phyloP scores from a whole-genome alignment of 495 filamentous ascomycete genomes.

The Trichoderma orchidacearum region DNA sequence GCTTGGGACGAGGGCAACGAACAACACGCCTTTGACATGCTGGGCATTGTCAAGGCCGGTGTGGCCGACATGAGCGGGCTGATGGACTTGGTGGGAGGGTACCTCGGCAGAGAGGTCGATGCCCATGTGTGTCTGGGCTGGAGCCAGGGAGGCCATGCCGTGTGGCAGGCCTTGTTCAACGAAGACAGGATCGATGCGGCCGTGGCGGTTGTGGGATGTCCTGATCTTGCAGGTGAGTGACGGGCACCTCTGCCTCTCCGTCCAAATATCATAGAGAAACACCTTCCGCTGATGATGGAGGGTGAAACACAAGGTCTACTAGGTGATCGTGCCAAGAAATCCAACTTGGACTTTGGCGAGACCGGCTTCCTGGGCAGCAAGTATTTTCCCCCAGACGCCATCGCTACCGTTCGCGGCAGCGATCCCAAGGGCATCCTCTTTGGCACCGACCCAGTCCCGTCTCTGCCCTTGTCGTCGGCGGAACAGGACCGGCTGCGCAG shows the following conservation, averaged over 20 bases:
- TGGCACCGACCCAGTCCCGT: conserved; percentile 27
- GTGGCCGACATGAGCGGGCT: conserved; percentile 53
- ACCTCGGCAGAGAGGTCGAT: conserved; percentile 52
- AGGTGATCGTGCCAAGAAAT: conserved; percentile 60
- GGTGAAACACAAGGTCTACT: conserved; percentile 41
- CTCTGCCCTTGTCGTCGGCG: background rate
- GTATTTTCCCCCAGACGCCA: conserved; percentile 57
- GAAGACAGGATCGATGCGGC: conserved; percentile 66
- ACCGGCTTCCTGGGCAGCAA: conserved; percentile 53
- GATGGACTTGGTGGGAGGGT: conserved; percentile 63
- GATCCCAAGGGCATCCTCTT: conserved; percentile 63
- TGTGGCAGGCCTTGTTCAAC: conserved; percentile 67
- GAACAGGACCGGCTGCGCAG: conserved; percentile 27
- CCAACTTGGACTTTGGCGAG: conserved; percentile 51
- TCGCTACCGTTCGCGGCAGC: conserved; percentile 43
- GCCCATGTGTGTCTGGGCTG: conserved; percentile 68
- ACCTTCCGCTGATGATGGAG: too few species aligned
- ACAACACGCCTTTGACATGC: conserved; percentile 83
- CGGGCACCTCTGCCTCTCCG: conserved; percentile 3
- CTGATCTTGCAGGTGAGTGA: conserved; percentile 58
- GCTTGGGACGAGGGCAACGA: conserved; percentile 70
- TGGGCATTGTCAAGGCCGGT: conserved; percentile 36
- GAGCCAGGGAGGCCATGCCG: conserved; percentile 77
- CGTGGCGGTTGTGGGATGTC: conserved; percentile 74
- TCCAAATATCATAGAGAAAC: too few species aligned